Base-by-base conservation (phyloP, 176 grass and related monocot species). In the Aegilops umbellulata region DNA sequence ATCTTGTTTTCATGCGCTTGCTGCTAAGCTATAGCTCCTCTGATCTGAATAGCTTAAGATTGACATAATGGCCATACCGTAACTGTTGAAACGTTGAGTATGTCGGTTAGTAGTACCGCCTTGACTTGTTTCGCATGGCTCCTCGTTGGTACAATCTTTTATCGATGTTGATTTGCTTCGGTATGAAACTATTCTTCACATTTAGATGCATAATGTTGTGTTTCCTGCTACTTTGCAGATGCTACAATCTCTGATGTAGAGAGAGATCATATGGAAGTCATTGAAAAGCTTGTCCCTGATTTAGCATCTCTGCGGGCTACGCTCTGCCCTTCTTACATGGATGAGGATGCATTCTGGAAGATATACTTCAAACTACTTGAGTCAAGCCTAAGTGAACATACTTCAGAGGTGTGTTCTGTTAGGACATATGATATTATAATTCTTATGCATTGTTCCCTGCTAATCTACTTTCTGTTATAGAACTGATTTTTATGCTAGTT, bases 301-400 rank as follows among this genome's bases (percentile, higher is more conserved):
- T 77, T 98, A 83, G 82, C 81, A 58, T 81, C 90, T 84, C 88
- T 98, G 35, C 80, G 90, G 61, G 6, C 60, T 83, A 89, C 47
- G 58, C 91, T 98, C 72, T 98, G 96, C 55, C 93, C 93, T 88
- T 78, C 88, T 78, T 89, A 81, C 25, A 92, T 95, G 91, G 89
- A 85, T 82, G 88, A 91, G 77, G 84, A 88, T 57, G 63, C 86
- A 20, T 98, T 98, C 88, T 98, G 91, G 89, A 98, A 88, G 89
- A 95, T 95, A 69, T 98, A 98, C 83, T 98, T 98, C 80, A 89
- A 67, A 26, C 41, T 98, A 60, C 94, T 95, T 81, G 88, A 95
- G 67, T 81, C 88, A 4, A 92, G 85, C n/a, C 90, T 98, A 17
- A 86, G 79, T 77, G 86, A 92, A 36, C 96, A 94, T 89, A 87